These are phyloP conservation scores for Kuraishia floccosa DNA, from an alignment of 805 yeast species.

Conservation along the genomic window DNA sequence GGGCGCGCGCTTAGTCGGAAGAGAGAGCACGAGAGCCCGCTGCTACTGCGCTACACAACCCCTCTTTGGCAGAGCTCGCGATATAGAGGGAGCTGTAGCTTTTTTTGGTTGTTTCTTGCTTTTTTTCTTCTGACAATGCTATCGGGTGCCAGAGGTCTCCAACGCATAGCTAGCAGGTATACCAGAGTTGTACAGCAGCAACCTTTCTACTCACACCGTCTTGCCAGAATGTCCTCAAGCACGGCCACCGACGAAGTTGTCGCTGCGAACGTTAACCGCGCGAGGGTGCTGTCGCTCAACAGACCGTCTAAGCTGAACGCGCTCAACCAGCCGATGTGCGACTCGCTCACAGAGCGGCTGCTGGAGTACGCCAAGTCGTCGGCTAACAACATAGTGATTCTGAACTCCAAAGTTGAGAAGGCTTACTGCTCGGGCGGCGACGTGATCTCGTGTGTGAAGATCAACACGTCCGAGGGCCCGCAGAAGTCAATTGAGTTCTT, in stretches of 20 bases:
- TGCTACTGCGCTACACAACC: too few species aligned
- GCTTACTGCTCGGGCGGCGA: slow-evolving; percentile 97
- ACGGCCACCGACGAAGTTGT: slow-evolving; percentile 32
- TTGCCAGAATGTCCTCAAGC: too few species aligned
- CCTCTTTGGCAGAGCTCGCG: too few species aligned
- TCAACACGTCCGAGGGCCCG: slow-evolving; percentile 35
- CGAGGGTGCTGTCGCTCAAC: slow-evolving; percentile 68
- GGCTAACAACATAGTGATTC: slow-evolving; percentile 50
- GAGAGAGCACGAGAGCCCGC: too few species aligned
- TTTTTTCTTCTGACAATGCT: too few species aligned
- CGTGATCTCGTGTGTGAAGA: slow-evolving; percentile 67
- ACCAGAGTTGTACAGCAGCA: too few species aligned
- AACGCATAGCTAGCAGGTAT: too few species aligned
- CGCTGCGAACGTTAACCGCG: slow-evolving; percentile 49
- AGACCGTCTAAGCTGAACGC: slow-evolving; percentile 82
- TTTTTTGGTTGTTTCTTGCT: too few species aligned
- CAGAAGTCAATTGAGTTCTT: slow-evolving; percentile 54
- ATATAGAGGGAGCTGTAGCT: too few species aligned
- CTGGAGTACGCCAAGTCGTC: slow-evolving; percentile 66
- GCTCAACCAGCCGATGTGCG: slow-evolving; percentile 64
- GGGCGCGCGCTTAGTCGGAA: too few species aligned
- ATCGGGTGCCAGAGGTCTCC: too few species aligned
- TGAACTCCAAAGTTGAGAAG: slow-evolving; percentile 54
- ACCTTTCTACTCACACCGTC: too few species aligned
- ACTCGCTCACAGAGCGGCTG: slow-evolving; percentile 59